phyloP scores from a whole-genome alignment of 1,284 basidiomycete species.

The Sutorius eximius region DNA sequence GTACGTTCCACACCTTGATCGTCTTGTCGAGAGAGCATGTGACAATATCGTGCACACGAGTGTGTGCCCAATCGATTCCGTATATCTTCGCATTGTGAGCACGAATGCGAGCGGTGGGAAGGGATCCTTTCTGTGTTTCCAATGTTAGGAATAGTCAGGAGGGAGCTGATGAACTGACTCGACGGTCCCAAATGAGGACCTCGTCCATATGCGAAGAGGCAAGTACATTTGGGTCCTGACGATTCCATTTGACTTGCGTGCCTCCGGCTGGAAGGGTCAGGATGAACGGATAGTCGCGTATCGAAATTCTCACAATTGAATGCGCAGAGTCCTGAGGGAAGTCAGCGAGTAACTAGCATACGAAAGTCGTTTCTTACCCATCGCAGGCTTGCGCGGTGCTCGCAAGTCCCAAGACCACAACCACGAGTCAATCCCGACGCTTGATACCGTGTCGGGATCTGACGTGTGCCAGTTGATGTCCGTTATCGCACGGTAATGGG shows the following conservation, averaged over 20 bases:
- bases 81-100: slow-evolving; percentile 91
- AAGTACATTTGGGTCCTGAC: slow-evolving; percentile 79
- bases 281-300: neutral
- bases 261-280: slow-evolving; percentile 57
- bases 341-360: slow-evolving; percentile 9
- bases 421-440: slow-evolving; percentile 81
- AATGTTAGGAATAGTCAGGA: slow-evolving; percentile 7
- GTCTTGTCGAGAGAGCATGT: slow-evolving; percentile 93
- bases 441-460: slow-evolving; percentile 75
- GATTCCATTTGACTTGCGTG: slow-evolving; percentile 96
- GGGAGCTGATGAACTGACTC: slow-evolving; percentile 46
- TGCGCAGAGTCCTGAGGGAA: slow-evolving; percentile 57
- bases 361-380: slow-evolving; percentile 44
- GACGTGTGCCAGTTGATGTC: slow-evolving; percentile 95
- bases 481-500: slow-evolving; percentile 90
- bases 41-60: slow-evolving; percentile 71
- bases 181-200: slow-evolving; percentile 85
- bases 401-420: slow-evolving; percentile 88
- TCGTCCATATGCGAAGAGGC: slow-evolving; percentile 86
- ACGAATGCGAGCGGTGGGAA: slow-evolving; percentile 73
- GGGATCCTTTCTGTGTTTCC: slow-evolving; percentile 74
- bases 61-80: slow-evolving; percentile 92
- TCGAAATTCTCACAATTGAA: slow-evolving; percentile 59
- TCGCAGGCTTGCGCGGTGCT: slow-evolving; percentile 59
- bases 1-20: slow-evolving; percentile 81